Evolutionary conservation across 306 rosid species (phyloP).

Genomic region (Acacia acuminata): DNA sequence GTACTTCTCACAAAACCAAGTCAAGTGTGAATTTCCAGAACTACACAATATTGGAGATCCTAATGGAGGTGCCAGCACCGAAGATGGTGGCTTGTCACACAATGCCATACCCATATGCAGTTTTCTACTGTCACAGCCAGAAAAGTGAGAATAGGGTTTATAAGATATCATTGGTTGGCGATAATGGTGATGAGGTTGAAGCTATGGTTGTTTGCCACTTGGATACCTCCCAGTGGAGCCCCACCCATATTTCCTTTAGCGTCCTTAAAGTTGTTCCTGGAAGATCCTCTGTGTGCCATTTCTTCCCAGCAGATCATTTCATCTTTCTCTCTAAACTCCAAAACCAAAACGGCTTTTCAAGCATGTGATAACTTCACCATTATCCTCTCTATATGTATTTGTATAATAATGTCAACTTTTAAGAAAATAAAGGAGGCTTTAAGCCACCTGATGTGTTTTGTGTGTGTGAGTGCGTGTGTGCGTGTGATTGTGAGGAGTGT

Average conservation of each 20-base stretch:
- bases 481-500: not conserved
- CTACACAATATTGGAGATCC: conserved; percentile 54
- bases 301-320: conserved; percentile 72
- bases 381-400: not conserved
- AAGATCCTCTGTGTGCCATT: conserved; percentile 72
- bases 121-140: conserved; percentile 71
- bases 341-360: not conserved
- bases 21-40: conserved; percentile 63
- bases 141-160: conserved; percentile 50
- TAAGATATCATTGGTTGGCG: conserved; percentile 52
- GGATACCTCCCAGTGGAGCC: conserved; percentile 79
- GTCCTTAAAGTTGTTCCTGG: conserved; percentile 62
- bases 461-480: no score
- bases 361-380: conserved; percentile 24
- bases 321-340: conserved; percentile 51
- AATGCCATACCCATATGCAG: conserved; percentile 79
- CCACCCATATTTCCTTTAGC: conserved; percentile 60
- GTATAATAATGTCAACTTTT: not conserved
- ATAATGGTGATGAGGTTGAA: conserved; percentile 61
- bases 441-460: not conserved
- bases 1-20: conserved; percentile 51
- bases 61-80: conserved; percentile 45
- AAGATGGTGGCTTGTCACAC: conserved; percentile 85
- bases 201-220: conserved; percentile 76
- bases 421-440: not conserved